Base-by-base conservation (phyloP, 2,329 filamentous ascomycete species). In the Paradendryphiella salina region DNA sequence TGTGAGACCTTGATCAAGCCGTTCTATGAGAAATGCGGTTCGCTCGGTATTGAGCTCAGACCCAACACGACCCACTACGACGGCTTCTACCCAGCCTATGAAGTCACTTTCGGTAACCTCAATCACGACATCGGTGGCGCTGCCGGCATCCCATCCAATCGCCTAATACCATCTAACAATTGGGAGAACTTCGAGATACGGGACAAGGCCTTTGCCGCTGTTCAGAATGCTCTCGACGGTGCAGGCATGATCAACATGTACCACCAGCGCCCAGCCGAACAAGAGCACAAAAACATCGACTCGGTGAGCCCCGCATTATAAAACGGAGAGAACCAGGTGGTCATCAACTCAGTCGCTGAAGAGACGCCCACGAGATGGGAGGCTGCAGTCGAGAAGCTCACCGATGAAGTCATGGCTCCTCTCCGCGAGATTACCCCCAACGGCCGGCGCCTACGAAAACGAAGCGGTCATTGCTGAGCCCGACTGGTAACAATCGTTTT, bases 381-480 rank as follows among this genome's bases (percentile, higher is more conserved):
- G 32, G 57, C 55, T 17, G 56, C 46, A 0, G 55, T 56, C 15
- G 58, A 60, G 26, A 23, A 56, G 7, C 37, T 69, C 26, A 61
- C 60, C 4, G 59, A 50, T 20, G 37, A 62, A 37, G 60, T 68
- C 23, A 57, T 70, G 47, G 55, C 40, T 5, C 65, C 65, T 21
- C 54, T 69, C 3, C 61, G 65, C 15, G 37, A 61, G 21, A 35
- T 64, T 5, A 58, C 63, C 3, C 65, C 63, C 0, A 46, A 45
- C 21, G 61, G 66, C 18, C 18, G 73, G 72, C 10, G 62, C 67
- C 1, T 76, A 76, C 43, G 44, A 69, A 14, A 76, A 76, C 39
- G 71, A 74, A 53, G 74, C 74, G 4, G 68, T 76, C 52, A 64
- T 70, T 7, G 67, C 66, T n/a, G 73, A 77, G 56, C 68, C 73